Conservation (phyloP, 1,139 yeast genomes). For the Suhomyces choctaworum region DNA sequence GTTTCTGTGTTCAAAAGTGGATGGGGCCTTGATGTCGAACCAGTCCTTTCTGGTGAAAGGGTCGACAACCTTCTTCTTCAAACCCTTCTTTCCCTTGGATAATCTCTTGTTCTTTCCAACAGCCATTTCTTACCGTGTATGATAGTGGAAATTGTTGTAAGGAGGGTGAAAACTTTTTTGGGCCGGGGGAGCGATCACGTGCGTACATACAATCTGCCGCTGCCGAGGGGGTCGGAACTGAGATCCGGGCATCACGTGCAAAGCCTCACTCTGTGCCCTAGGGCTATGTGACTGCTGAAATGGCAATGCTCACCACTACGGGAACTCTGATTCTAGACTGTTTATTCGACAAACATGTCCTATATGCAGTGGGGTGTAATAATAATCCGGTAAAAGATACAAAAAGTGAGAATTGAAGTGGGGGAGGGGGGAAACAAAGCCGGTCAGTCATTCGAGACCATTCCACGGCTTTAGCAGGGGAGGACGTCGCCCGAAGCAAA, state of each 20-base stretch:
- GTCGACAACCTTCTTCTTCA: conserved; percentile 54
- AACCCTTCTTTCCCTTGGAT: conserved; percentile 54
- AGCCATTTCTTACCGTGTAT: conserved; percentile 37
- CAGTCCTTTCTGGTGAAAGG: conserved; percentile 55
- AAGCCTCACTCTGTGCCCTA: too few relatives aligned
- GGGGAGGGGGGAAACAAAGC: too few relatives aligned
- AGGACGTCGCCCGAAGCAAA: too few relatives aligned
- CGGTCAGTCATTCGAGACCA: conserved; percentile 39
- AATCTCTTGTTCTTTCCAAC: conserved; percentile 57
- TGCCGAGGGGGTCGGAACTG: too few relatives aligned
- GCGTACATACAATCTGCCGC: not conserved
- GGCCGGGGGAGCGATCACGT: conserved; percentile 5
- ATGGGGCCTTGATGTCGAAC: conserved; percentile 55
- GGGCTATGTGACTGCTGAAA: conserved; percentile 10
- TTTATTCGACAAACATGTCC: conserved; percentile 48
- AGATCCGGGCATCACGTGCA: conserved; percentile 5
- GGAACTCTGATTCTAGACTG: conserved; percentile 16
- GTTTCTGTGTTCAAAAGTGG: conserved; percentile 52
- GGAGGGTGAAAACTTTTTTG: conserved; percentile 13
- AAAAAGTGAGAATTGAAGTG: conserved; percentile 26
- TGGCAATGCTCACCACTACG: not conserved
- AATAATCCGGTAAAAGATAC: conserved; percentile 19
- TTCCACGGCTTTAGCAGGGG: conserved; percentile 15
- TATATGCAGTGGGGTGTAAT: conserved; percentile 25
- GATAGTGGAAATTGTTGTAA: conserved; percentile 1